Evolutionary conservation across 164 flowering plant species (phyloP).

Genomic region (Vitis labrusca): DNA sequence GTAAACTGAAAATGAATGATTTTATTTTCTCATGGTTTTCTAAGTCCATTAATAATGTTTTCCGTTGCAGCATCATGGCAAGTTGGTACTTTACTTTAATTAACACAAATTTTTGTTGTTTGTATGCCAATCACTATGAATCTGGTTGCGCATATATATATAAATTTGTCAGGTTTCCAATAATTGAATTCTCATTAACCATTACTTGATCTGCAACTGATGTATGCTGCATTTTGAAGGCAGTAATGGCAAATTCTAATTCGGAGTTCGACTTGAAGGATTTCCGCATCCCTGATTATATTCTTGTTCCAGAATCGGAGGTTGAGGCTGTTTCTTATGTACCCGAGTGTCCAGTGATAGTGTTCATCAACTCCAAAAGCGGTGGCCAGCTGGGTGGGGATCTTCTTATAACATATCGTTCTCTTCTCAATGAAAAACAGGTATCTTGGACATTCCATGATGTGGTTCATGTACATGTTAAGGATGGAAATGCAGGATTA

Average conservation of each 20-base stretch:
- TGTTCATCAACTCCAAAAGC: conserved; percentile 53
- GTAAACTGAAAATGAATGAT: too few species aligned
- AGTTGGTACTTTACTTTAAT: neutral
- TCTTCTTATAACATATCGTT: conserved; percentile 45
- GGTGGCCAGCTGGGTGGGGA: conserved; percentile 70
- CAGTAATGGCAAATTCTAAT: conserved; percentile 20
- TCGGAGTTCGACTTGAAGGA: conserved; percentile 23
- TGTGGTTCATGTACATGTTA: neutral
- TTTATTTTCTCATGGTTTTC: too few species aligned
- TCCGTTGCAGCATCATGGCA: neutral
- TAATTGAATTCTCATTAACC: neutral
- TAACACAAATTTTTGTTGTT: neutral
- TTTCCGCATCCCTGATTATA: conserved; percentile 43
- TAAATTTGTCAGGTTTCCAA: neutral
- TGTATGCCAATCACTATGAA: neutral
- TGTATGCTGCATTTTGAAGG: neutral
- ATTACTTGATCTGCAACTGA: neutral
- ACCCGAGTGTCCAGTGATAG: conserved; percentile 44
- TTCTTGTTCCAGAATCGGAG: conserved; percentile 31
- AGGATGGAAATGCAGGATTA: neutral
- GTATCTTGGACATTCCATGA: conserved; percentile 15
- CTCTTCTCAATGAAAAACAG: conserved; percentile 47
- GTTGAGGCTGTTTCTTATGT: conserved; percentile 1
- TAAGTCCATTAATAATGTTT: neutral
- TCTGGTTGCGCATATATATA: neutral